Base-by-base conservation (phyloP, 1,284 basidiomycete genomes). In the Fomitopsis pinicola region DNA sequence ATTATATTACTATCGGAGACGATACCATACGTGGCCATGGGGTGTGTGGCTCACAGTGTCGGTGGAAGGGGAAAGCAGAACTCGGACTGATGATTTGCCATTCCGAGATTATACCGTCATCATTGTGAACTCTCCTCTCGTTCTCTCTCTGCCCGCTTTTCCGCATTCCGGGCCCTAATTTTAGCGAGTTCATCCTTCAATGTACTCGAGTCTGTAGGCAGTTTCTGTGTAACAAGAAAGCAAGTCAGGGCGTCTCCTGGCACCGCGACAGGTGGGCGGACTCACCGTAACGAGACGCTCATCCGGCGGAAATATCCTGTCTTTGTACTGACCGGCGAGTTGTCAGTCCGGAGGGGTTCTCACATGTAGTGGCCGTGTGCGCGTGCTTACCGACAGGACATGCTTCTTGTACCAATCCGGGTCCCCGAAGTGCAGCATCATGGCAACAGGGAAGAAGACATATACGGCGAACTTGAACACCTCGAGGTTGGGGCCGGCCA, bases 401-500 rank as follows among this genome's bases (percentile, higher is more conserved):
- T 92, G 81, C 50, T 81, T 78, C 54, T 83, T 80, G 71, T 95
- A 97, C 94, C 94, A 97, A 42, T 91, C 84, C 5, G 93, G 92
- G 73, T 95, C 92, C 58, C 94, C 94, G 71, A 92, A 96, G 73
- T 95, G 91, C 58, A 95, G 77, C 76, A 97, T 87, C 30, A 92
- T 86, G 48, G 84, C 80, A 57, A 96, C 84, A 0, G 95, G 95
- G 65, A 96, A 88, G 72, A 94, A 94, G 62, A 97, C 85, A 76
- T 97, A 97, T 38, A 94, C 78, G 2, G 86, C 87, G 68, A 95
- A 95, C 76, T 93, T 94, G 85, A 94, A 92, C 19, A 95, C 83
- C 75, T 95, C 93, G 60, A 95, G 85, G 72, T 91, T 92, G 45
- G 91, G 85, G 38, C 91, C 89, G 17, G 82, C 89, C 90, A 93